Evolutionary conservation across 192 early-diverging fungal species (phyloP), one percentile per base, ranked within the genome.

Genomic region (Coemansia sp.): DNA sequence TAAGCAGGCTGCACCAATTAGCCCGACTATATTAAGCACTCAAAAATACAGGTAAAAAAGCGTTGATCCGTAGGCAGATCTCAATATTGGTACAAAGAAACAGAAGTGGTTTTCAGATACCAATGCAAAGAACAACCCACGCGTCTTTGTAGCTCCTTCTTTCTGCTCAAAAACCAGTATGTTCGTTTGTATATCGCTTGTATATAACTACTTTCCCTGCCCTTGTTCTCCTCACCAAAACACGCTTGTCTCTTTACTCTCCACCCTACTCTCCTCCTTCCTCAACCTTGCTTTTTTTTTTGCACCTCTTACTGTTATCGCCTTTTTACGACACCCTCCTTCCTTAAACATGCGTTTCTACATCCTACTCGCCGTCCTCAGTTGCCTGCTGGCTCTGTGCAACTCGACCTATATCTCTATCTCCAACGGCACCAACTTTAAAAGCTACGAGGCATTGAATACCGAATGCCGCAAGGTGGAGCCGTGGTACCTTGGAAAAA

Each of bases 361-460:
- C 55, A 15, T 36, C 31, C 29, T 58, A 12, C 29, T 62, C n/a
- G 38, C 61, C 36, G 38, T 40, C 22, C 16, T 62, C 61, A 62
- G 61, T 38, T 62, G 61, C 61, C 61, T 62, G 34, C 61, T 62
- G 5, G 61, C 61, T 9, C 61, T 62, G 38, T 62, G 61, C 38
- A 62, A 13, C 20, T n/a, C 61, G 38, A 62, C 61, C 5, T 62
- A 12, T 10, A 13, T 62, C 20, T 20, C 3, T 20, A 24, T 62
- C n/a, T 0, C 5, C n/a, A 62, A 62, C 16, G 38, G 2, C 15
- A 40, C 38, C 8, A 0, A 2, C 0, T 11, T 39, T 7, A 20
- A 41, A 11, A 10, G 2, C n/a, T 62, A 40, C 11, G 38, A 62
- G 6, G 22, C 38, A 40, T 7, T 40, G 20, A 38, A 62, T 24